These are phyloP conservation scores for Fallopia convolvulus DNA, from an alignment of 148 eudicot genomes.

Conservation along the genomic window DNA sequence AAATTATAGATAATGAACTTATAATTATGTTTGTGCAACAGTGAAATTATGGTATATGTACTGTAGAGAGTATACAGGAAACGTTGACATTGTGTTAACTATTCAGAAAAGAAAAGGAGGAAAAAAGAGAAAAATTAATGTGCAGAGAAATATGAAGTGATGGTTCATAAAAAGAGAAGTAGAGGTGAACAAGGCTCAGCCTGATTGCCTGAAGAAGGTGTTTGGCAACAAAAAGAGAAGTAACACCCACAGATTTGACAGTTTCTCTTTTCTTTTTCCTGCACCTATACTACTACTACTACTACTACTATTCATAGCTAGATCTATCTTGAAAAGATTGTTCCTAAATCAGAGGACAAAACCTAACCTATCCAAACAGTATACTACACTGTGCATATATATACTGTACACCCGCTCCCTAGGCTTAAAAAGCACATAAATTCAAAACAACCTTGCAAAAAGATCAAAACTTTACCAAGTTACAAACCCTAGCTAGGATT, in stretches of 20 bases:
- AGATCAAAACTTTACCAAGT: no score
- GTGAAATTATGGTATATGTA: no score
- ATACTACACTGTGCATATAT: neutral
- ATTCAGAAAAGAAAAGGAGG: no score
- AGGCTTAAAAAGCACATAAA: no score
- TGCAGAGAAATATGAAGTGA: neutral
- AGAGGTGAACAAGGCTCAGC: neutral
- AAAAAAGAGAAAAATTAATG: neutral
- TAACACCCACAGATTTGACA: constrained; percentile 6
- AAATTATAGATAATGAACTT: neutral
- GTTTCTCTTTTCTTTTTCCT: neutral
- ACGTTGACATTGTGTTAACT: neutral
- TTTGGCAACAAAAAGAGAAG: constrained; percentile 9
- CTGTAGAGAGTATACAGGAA: neutral
- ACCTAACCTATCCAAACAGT: neutral
- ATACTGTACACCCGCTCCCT: neutral
- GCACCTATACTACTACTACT: neutral
- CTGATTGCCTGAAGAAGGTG: neutral
- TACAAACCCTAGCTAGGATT: neutral
- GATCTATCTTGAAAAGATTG: constrained; percentile 5
- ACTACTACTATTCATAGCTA: neutral
- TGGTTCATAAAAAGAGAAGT: constrained; percentile 6
- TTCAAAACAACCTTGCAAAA: no score
- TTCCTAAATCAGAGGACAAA: constrained; percentile 4
- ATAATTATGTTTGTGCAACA: neutral